Evolutionary conservation across 768 basidiomycete species (phyloP).

Genomic region (Rhodotorula graminis): DNA sequence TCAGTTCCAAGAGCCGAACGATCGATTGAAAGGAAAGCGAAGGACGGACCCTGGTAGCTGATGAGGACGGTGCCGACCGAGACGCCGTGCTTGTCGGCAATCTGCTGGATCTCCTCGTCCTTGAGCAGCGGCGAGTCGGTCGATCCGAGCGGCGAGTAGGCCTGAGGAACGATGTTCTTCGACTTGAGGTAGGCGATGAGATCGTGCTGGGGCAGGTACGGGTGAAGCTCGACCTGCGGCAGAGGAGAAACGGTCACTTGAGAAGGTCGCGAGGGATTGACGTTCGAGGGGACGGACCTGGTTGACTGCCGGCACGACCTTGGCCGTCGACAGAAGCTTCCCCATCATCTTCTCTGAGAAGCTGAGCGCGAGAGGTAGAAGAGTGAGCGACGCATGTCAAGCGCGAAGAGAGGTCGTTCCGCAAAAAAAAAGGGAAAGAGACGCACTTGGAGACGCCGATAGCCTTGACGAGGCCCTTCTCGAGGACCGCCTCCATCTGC

Average conservation of each 20-base stretch:
- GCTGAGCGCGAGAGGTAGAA: slow-evolving; percentile 52
- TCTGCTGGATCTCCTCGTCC: slow-evolving; percentile 58
- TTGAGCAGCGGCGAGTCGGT: slow-evolving; percentile 51
- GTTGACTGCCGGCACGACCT: slow-evolving; percentile 62
- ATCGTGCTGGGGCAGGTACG: slow-evolving; percentile 62
- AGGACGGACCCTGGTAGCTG: slow-evolving; percentile 62
- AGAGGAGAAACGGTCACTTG: slow-evolving; percentile 12
- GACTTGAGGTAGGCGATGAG: slow-evolving; percentile 56
- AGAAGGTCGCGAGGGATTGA: slow-evolving; percentile 58
- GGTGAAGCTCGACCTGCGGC: slow-evolving; percentile 57
- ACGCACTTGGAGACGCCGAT: slow-evolving; percentile 55
- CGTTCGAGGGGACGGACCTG: slow-evolving; percentile 53
- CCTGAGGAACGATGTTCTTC: slow-evolving; percentile 66
- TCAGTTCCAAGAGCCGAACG: no score
- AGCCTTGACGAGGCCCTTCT: slow-evolving; percentile 65
- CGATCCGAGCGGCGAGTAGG: slow-evolving; percentile 68
- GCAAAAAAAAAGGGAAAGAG: no score
- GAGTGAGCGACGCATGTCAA: no score
- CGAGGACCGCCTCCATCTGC: slow-evolving; percentile 48
- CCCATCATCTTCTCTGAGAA: slow-evolving; percentile 63
- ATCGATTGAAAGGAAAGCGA: slow-evolving; percentile 40
- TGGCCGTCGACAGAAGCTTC: slow-evolving; percentile 57
- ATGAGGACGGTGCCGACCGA: slow-evolving; percentile 64
- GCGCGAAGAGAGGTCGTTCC: no score
- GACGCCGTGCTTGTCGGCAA: slow-evolving; percentile 62